Evolutionary conservation across 2,329 filamentous ascomycete genomes (phyloP).

Genomic region (Magnaporthiopsis poae): DNA sequence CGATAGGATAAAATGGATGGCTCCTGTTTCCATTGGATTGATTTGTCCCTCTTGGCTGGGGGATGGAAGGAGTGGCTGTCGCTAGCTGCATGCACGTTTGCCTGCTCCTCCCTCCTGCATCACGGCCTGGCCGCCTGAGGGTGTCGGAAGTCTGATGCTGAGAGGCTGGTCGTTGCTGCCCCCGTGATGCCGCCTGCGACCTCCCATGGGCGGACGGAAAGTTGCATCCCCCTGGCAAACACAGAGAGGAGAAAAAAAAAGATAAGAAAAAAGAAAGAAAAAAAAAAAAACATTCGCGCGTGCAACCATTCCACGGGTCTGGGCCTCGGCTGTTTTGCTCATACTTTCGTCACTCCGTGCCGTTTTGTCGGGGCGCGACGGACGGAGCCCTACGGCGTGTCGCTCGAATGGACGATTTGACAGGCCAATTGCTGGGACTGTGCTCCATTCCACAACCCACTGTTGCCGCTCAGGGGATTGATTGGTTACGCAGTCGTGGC

Average conservation of each 20-base stretch:
- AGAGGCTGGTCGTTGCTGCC: neutral
- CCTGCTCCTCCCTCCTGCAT: conserved; percentile 4
- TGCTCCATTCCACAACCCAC: no score
- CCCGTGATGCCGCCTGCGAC: neutral
- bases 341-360: no score
- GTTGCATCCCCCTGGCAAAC: neutral
- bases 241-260: neutral
- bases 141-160: no score
- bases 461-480: neutral
- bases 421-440: no score
- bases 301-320: no score
- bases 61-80: no score
- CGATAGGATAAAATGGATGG: conserved; percentile 2
- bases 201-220: no score
- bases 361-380: no score
- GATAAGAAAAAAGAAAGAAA: neutral
- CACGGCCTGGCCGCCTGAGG: neutral
- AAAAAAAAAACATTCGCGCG: neutral
- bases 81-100: neutral
- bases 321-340: no score
- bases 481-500: neutral
- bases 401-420: no score
- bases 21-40: neutral
- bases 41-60: neutral
- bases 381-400: no score